Conservation (phyloP, 2,329 filamentous ascomycete genomes). For the Fusarium oligoseptatum region DNA sequence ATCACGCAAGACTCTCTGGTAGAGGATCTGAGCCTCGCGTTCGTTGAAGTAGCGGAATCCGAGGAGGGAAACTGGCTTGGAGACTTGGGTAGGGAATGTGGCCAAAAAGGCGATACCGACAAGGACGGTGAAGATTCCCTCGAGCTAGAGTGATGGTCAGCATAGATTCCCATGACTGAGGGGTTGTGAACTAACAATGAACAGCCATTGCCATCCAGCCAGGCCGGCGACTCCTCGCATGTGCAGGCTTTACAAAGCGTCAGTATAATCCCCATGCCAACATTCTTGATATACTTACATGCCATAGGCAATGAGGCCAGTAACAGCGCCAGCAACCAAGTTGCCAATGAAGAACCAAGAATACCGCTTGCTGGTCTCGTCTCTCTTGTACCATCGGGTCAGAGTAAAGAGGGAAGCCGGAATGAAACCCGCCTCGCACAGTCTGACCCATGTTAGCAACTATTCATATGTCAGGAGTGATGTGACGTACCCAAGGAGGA, state of each 20-base stretch:
- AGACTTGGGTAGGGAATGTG: constrained; percentile 48
- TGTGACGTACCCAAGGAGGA: constrained; percentile 37
- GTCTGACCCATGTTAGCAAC: constrained; percentile 9
- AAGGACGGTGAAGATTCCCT: constrained; percentile 52
- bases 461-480: not conserved
- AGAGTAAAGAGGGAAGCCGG: constrained; percentile 60
- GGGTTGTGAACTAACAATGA: constrained; percentile 57
- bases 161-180: not conserved
- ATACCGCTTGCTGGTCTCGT: constrained; percentile 59
- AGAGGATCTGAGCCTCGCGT: constrained; percentile 51
- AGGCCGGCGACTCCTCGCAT: constrained; percentile 58
- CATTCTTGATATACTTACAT: constrained; percentile 2
- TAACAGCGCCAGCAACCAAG: constrained; percentile 54
- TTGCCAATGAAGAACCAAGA: constrained; percentile 60
- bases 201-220: constrained; percentile 74
- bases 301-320: constrained; percentile 58
- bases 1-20: constrained; percentile 44
- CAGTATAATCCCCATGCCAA: not conserved
- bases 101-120: constrained; percentile 49
- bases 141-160: constrained; percentile 40
- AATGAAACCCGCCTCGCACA: constrained; percentile 52
- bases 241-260: constrained; percentile 9
- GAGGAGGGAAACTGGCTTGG: constrained; percentile 47
- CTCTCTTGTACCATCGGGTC: constrained; percentile 60
- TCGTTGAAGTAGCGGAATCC: constrained; percentile 50